These are phyloP conservation scores for Silene uniflora DNA, from an alignment of 148 eudicot genomes.

Conservation along the genomic window DNA sequence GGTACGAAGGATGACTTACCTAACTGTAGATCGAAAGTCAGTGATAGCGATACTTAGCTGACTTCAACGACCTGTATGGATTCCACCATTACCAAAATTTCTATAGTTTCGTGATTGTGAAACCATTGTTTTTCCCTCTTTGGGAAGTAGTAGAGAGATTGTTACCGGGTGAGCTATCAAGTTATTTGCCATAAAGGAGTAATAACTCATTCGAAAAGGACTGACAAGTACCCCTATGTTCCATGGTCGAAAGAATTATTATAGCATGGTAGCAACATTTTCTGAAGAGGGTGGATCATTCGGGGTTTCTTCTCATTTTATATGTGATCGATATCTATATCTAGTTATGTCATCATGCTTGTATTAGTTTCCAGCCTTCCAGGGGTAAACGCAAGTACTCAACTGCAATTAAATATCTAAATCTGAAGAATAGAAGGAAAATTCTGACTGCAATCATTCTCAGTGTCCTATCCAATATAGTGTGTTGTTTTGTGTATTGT, in stretches of 20 bases:
- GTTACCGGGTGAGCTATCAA: too few species aligned
- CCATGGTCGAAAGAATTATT: neutral
- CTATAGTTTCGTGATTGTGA: neutral
- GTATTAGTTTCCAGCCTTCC: neutral
- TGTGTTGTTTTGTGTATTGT: neutral
- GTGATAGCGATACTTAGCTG: neutral
- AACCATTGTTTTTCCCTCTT: neutral
- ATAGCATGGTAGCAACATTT: neutral
- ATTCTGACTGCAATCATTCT: neutral
- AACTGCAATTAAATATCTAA: neutral
- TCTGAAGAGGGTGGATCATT: neutral
- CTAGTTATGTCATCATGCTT: neutral
- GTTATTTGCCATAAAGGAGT: too few species aligned
- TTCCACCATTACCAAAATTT: neutral
- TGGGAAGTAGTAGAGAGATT: too few species aligned
- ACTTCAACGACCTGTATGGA: conserved; percentile 8
- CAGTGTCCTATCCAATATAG: neutral
- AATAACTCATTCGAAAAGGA: neutral
- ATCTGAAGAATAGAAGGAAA: neutral
- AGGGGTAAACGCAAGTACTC: neutral
- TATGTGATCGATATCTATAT: neutral
- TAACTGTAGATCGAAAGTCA: neutral
- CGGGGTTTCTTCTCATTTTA: neutral
- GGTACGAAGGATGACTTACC: conserved; percentile 2
- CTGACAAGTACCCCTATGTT: neutral